Base-by-base conservation (phyloP, 805 yeast genomes). In the Saccharomycopsis lassenensis region DNA sequence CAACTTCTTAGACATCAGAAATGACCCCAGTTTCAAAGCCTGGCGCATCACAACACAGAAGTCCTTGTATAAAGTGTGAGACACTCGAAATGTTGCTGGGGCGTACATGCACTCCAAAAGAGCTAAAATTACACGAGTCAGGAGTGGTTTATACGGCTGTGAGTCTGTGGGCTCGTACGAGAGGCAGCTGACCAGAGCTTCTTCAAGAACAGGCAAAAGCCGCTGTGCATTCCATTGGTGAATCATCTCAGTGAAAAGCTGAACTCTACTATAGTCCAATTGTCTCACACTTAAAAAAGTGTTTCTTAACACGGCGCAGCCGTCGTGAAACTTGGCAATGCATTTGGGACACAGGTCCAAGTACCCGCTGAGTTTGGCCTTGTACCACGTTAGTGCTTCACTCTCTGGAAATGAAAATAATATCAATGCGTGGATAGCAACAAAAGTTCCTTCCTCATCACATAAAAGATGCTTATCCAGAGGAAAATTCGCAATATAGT, bases 361-460 rank as follows among this genome's bases (percentile, higher is more conserved):
- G 17, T 65, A 57, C 1, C 54, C 51, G 3, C 55, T 52, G 33
- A 71, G 57, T 10, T 48, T 46, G 7, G 59, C 58, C 33, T 63
- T 61, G 36, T 66, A 54, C 63, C 71, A 65, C 4, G 48, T 48
- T 12, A 67, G 58, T 1, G 67, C 64, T n/a, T 59, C 64, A 25
- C 59, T 59, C 18, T 62, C 69, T 2, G 65, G 63, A 47, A 77
- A 75, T 3, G 86, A 75, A 50, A 77, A 76, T 40, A 75, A 56
- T 11, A 79, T 69, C 36, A 78, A 52, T 7, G 68, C 57, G 48
- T 76, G 76, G 10, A 67, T 61, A 7, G 78, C 60, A 15, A 73
- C 61, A 2, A 71, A 67, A 28, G 57, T 58, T 41, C 69, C 57
- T 21, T 52, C 52, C 6, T 58, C 58, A 47, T 74, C 69, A 53